Evolutionary conservation across 257 asterid genomes (phyloP), one percentile per base, ranked within the genome.

Genomic region (Eustoma russellianum): DNA sequence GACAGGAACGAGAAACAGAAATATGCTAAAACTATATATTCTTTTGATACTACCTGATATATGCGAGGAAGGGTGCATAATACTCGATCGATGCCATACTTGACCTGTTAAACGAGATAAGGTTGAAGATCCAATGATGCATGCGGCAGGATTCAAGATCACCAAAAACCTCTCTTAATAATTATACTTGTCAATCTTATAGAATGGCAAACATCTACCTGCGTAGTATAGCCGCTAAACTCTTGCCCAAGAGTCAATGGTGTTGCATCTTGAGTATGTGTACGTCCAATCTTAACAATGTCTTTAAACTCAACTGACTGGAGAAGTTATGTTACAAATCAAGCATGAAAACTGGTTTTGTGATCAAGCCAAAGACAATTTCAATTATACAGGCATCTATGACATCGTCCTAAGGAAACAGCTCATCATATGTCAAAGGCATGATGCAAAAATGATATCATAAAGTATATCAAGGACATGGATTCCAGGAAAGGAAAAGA

Each of bases 241-340:
- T 88, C 99, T 70, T 92, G 99, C 48, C 97, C 99, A 77, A 92
- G 97, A 45, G 99, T 88, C 84, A 88, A 79, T 28, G 97, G 99
- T 5, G 97, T 92, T 30, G 99, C 99, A 59, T 92, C 99, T 78
- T 92, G 99, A 58, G 99, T 92, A 76, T 92, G 99, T 0, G 99
- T 92, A n/a, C 95, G 95, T 52, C 99, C 99, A 64, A 92, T 92
- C 77, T 92, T 92, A 17, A 92, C 85, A 49, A 92, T 92, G 75
- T 88, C 97, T 16, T 77, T 79, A 78, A 92, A 88, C 59, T 88
- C 98, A 7, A 67, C 50, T 46, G 97, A 68, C 97, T 92, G 77
- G 52, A 62, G 55, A 35, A 69, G 56, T 61, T 48, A n/a, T 38
- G 43, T 38, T 38, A 11, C 9, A 38, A 38, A 4, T 38, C 43